These are phyloP conservation scores for Exophiala calicioides DNA, from an alignment of 2,329 filamentous ascomycete genomes.

Conservation along the genomic window DNA sequence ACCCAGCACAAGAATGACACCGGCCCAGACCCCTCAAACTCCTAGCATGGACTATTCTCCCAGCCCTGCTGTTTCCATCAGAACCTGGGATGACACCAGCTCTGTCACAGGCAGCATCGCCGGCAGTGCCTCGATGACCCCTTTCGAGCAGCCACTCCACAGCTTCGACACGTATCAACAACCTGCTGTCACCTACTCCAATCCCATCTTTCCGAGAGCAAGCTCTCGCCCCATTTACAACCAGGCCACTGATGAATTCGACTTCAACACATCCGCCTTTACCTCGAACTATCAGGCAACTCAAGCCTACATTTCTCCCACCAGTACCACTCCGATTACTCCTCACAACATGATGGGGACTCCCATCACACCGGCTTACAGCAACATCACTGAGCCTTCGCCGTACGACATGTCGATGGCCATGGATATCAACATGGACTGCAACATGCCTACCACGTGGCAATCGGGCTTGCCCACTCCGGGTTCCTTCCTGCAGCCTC, in stretches of 20 bases:
- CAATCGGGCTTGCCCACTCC: conserved; percentile 29
- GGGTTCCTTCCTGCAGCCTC: conserved; percentile 26
- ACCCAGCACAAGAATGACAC: conserved; percentile 42
- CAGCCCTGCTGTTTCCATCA: conserved; percentile 29
- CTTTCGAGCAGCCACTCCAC: conserved; percentile 28
- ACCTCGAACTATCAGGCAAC: conserved; percentile 16
- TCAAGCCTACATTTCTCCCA: conserved; percentile 24
- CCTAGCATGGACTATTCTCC: conserved; percentile 50
- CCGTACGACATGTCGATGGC: conserved; percentile 23
- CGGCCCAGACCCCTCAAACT: conserved; percentile 58
- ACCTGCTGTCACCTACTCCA: conserved; percentile 24
- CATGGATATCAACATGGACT: conserved; percentile 25
- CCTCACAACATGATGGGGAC: conserved; percentile 28
- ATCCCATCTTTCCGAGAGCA: conserved; percentile 28
- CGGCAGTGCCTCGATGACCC: conserved; percentile 23
- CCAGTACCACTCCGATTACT: conserved; percentile 21
- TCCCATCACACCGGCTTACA: conserved; percentile 30
- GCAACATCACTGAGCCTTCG: conserved; percentile 31
- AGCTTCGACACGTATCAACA: conserved; percentile 24
- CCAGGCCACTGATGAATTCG: conserved; percentile 20
- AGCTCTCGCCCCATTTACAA: conserved; percentile 17
- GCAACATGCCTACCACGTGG: conserved; percentile 20
- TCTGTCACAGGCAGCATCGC: conserved; percentile 28
- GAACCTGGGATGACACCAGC: conserved; percentile 32
- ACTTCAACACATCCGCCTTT: conserved; percentile 21